A percentile compares a stretch with the other conserved stretches of the same genome.
Evolutionary conservation across 2,329 filamentous ascomycete genomes (phyloP).

Genomic region (Lasiodiplodia gonubiensis): DNA sequence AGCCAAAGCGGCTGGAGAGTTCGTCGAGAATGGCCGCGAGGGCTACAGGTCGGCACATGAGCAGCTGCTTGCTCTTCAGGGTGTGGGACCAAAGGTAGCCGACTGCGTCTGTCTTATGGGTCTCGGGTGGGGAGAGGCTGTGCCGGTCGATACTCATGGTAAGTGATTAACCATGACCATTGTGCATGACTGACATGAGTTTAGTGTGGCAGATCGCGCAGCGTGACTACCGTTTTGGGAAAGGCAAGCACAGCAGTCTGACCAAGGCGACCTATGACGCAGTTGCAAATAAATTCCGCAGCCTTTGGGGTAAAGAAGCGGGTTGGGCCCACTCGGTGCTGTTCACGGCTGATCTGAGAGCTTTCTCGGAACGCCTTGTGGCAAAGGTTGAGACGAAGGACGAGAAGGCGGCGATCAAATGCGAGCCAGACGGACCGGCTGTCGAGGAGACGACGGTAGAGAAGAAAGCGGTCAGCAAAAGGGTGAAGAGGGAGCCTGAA

Average conservation of each 20-base stretch:
- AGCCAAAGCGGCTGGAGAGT: slow-evolving; percentile 52
- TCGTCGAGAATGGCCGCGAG: slow-evolving; percentile 58
- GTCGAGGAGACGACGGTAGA: slow-evolving; percentile 29
- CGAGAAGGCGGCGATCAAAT: slow-evolving; percentile 40
- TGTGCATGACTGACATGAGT: slow-evolving; percentile 10
- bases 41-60: slow-evolving; percentile 83
- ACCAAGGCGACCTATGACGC: slow-evolving; percentile 89
- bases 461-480: slow-evolving; percentile 41
- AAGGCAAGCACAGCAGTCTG: slow-evolving; percentile 79
- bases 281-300: slow-evolving; percentile 86
- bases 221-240: slow-evolving; percentile 91
- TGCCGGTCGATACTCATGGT: slow-evolving; percentile 93
- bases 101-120: slow-evolving; percentile 98
- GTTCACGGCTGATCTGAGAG: slow-evolving; percentile 88
- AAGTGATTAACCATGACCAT: slow-evolving; percentile 32
- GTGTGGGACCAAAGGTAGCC: slow-evolving; percentile 94
- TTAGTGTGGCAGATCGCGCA: slow-evolving; percentile 96
- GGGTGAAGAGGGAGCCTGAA: slow-evolving; percentile 50
- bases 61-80: slow-evolving; percentile 76
- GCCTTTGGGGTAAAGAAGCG: slow-evolving; percentile 89
- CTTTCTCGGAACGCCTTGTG: slow-evolving; percentile 74
- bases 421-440: slow-evolving; percentile 25
- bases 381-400: slow-evolving; percentile 57
- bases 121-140: slow-evolving; percentile 90
- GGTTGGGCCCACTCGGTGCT: slow-evolving; percentile 98